Conservation (phyloP, 169 alveolate genomes). For the Cryptosporidium viatorum region DNA sequence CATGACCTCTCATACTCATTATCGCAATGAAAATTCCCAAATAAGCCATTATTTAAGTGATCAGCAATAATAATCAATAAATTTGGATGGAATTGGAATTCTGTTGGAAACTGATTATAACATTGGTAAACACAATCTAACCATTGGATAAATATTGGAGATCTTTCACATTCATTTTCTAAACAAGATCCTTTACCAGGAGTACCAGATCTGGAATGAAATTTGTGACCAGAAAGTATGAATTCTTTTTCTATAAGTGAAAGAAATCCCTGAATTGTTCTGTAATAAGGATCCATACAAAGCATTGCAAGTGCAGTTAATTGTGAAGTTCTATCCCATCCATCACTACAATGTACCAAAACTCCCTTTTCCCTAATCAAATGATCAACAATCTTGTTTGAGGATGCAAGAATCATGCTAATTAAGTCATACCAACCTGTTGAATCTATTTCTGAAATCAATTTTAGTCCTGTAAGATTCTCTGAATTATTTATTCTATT, state of each 20-base stretch:
- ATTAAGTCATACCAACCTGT: slow-evolving; percentile 83
- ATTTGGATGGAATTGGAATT: slow-evolving; percentile 85
- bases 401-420: slow-evolving; percentile 76
- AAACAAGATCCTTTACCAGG: slow-evolving; percentile 75
- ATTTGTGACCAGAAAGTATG: slow-evolving; percentile 89
- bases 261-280: slow-evolving; percentile 89
- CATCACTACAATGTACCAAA: slow-evolving; percentile 87
- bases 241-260: slow-evolving; percentile 88
- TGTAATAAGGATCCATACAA: slow-evolving; percentile 86
- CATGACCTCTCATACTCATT: slow-evolving; percentile 51
- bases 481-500: slow-evolving; percentile 23
- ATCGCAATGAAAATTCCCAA: slow-evolving; percentile 88
- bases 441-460: slow-evolving; percentile 77
- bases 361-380: slow-evolving; percentile 76
- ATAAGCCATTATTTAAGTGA: slow-evolving; percentile 81
- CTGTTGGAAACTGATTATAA: slow-evolving; percentile 84
- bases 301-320: slow-evolving; percentile 84
- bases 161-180: slow-evolving; percentile 82
- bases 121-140: slow-evolving; percentile 87
- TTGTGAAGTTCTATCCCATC: slow-evolving; percentile 93
- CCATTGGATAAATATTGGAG: slow-evolving; percentile 90
- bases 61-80: slow-evolving; percentile 82
- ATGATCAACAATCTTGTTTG: slow-evolving; percentile 77
- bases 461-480: slow-evolving; percentile 41
- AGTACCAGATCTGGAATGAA: slow-evolving; percentile 86